Percentiles rank a stretch among this genome's conserved stretches.
phyloP scores from a whole-genome alignment of 805 yeast genomes.

The Yarrowia keelungensis region DNA sequence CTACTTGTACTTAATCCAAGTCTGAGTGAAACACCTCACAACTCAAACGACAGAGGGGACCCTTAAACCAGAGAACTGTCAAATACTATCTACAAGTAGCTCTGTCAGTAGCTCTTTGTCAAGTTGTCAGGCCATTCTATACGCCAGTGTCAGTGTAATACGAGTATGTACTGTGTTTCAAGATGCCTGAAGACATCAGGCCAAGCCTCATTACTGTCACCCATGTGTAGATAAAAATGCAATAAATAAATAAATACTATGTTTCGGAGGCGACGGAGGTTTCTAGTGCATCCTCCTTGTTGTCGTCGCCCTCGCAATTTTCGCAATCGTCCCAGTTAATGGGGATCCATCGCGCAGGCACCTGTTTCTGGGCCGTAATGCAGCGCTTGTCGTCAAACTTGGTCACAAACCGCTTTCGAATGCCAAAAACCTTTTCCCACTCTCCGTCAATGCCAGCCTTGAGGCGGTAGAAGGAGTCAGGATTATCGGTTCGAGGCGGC shows the following conservation, averaged over 20 bases:
- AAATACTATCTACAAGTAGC: no score
- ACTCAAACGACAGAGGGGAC: no score
- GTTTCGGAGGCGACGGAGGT: slow-evolving; percentile 14
- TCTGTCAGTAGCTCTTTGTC: no score
- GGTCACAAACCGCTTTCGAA: slow-evolving; percentile 44
- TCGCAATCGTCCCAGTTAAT: slow-evolving; percentile 21
- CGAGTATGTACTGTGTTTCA: no score
- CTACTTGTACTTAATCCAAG: slow-evolving; percentile 13
- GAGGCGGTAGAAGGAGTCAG: slow-evolving; percentile 30
- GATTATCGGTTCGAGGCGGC: slow-evolving; percentile 45
- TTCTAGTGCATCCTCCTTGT: slow-evolving; percentile 8
- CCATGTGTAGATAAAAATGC: slow-evolving; percentile 24
- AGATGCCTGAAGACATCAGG: no score
- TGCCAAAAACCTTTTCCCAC: slow-evolving; percentile 44
- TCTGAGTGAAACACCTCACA: slow-evolving; percentile 13
- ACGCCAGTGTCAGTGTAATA: no score
- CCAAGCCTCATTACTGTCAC: no score
- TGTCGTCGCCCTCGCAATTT: slow-evolving; percentile 9
- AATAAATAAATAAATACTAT: slow-evolving; percentile 36
- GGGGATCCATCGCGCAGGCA: slow-evolving; percentile 30
- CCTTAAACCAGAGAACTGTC: no score
- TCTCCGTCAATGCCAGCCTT: slow-evolving; percentile 41
- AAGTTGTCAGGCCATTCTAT: no score
- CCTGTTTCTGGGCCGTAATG: slow-evolving; percentile 26
- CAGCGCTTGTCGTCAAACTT: slow-evolving; percentile 33